Evolutionary conservation across 2,329 filamentous ascomycete species (phyloP).

Genomic region (Didymellaceae sp.): DNA sequence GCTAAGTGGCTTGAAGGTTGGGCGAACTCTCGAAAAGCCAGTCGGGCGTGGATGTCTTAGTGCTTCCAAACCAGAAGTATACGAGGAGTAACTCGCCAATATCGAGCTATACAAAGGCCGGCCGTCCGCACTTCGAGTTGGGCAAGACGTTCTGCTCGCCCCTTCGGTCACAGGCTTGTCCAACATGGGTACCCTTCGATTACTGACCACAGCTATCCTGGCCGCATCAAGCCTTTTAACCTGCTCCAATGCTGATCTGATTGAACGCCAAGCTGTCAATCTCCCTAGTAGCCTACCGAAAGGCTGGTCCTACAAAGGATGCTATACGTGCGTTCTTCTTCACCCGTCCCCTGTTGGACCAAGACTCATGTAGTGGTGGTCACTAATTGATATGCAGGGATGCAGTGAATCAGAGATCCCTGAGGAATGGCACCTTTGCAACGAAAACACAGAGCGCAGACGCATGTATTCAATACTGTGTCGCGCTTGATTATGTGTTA

Average conservation of each 20-base stretch:
- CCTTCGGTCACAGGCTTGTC: neutral
- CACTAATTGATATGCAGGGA: conserved; percentile 16
- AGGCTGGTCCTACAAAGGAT: conserved; percentile 37
- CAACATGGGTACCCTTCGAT: conserved; percentile 10
- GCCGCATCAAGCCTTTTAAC: conserved; percentile 7
- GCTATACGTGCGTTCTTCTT: conserved; percentile 31
- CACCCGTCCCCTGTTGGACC: neutral
- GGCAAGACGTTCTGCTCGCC: neutral
- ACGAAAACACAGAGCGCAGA: conserved; percentile 34
- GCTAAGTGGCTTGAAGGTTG: neutral
- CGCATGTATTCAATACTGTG: conserved; percentile 39
- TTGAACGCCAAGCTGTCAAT: conserved; percentile 8
- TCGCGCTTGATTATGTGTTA: conserved; percentile 31
- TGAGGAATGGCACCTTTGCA: conserved; percentile 18
- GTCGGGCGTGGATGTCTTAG: neutral
- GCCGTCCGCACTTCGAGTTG: neutral
- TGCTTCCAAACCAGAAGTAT: neutral
- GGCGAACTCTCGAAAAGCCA: conserved; percentile 1
- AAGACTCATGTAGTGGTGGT: neutral
- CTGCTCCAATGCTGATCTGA: conserved; percentile 3
- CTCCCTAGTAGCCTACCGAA: conserved; percentile 2
- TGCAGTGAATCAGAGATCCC: conserved; percentile 21
- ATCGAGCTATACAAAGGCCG: conserved; percentile 2
- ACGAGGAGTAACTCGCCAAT: neutral
- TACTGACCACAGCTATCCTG: conserved; percentile 1